Evolutionary conservation across 2,329 filamentous ascomycete genomes (phyloP).

Genomic region (Dactylonectria macrodidyma): DNA sequence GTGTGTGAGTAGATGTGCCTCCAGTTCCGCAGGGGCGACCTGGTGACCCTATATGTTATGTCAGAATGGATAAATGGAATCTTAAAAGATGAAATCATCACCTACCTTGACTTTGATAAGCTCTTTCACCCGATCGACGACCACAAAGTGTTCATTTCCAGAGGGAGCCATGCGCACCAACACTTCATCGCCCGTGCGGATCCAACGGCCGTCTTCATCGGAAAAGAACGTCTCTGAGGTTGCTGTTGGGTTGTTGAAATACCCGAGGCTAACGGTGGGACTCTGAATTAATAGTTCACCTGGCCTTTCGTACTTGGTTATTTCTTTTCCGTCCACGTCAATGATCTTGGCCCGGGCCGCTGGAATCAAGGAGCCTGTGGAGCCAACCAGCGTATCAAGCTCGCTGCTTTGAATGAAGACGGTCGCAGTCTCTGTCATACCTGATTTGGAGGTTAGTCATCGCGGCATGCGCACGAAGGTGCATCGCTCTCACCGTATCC

Average conservation of each 20-base stretch:
- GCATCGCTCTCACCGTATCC: constrained; percentile 9
- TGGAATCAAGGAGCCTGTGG: constrained; percentile 9
- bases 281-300: constrained; percentile 11
- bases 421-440: constrained; percentile 12
- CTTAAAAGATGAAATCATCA: neutral
- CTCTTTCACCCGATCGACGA: constrained; percentile 20
- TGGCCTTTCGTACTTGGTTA: constrained; percentile 7
- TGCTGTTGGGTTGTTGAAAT: constrained; percentile 8
- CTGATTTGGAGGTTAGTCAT: neutral
- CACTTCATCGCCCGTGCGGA: constrained; percentile 9
- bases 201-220: constrained; percentile 10
- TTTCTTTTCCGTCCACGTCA: constrained; percentile 4
- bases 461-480: neutral
- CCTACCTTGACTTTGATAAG: constrained; percentile 21
- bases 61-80: neutral
- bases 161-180: constrained; percentile 1
- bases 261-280: constrained; percentile 10
- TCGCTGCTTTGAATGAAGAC: constrained; percentile 11
- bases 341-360: constrained; percentile 9
- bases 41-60: constrained; percentile 71
- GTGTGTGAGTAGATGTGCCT: constrained; percentile 81
- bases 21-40: constrained; percentile 85
- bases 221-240: constrained; percentile 10
- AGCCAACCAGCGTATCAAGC: constrained; percentile 6
- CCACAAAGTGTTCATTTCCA: constrained; percentile 16